Conservation (phyloP, 2,329 filamentous ascomycete genomes). For the Botrytis paeoniae region DNA sequence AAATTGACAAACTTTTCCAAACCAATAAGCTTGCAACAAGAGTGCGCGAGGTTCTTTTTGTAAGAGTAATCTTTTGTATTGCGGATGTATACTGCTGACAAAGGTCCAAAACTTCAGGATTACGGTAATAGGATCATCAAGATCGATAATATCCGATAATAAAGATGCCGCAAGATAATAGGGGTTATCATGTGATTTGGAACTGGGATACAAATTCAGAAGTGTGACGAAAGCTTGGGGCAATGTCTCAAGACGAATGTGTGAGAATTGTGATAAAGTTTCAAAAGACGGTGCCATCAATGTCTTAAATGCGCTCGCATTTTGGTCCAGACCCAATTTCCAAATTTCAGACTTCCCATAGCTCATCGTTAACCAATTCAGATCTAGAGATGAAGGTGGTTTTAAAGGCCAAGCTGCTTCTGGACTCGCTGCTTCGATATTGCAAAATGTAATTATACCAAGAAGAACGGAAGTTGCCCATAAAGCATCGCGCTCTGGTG, state of each 20-base stretch:
- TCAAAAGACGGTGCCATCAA: background rate
- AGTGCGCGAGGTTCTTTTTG: slow-evolving; percentile 52
- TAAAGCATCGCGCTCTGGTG: slow-evolving; percentile 45
- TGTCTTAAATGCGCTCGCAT: slow-evolving; percentile 3
- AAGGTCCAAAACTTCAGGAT: slow-evolving; percentile 48
- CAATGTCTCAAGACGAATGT: background rate
- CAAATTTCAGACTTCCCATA: slow-evolving; percentile 55
- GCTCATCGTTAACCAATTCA: slow-evolving; percentile 58
- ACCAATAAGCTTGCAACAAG: slow-evolving; percentile 56
- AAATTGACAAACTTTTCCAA: slow-evolving; percentile 45
- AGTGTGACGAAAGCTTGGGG: slow-evolving; percentile 21
- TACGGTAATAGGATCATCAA: slow-evolving; percentile 39
- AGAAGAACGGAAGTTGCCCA: slow-evolving; percentile 49
- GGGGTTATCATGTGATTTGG: slow-evolving; percentile 20
- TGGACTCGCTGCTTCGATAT: slow-evolving; percentile 43
- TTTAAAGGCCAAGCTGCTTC: slow-evolving; percentile 56
- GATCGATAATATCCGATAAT: slow-evolving; percentile 18
- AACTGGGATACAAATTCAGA: slow-evolving; percentile 19
- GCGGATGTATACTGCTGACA: slow-evolving; percentile 44
- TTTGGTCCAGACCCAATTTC: slow-evolving; percentile 29
- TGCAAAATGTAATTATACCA: slow-evolving; percentile 46
- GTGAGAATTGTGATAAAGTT: background rate
- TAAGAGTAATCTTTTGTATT: slow-evolving; percentile 46
- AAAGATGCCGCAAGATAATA: slow-evolving; percentile 23
- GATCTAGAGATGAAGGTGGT: slow-evolving; percentile 42